Percentiles rank a stretch among this genome's conserved stretches.
Conservation (phyloP, 257 asterid species). For the Henckelia pumila region DNA sequence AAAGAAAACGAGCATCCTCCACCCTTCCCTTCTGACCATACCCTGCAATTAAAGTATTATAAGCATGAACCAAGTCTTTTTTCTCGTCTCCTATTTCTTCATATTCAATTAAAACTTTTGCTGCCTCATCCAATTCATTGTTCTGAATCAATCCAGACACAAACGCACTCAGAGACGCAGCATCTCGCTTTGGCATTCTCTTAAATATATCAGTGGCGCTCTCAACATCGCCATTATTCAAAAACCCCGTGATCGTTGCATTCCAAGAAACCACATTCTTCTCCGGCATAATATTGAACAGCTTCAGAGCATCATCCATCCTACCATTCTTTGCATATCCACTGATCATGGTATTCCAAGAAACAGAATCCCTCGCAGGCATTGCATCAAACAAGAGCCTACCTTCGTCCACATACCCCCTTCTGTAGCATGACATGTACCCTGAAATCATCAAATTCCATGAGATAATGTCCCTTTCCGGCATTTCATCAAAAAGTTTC, state of each 20-base stretch:
- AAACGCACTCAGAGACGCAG: slow-evolving; percentile 58
- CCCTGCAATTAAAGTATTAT: slow-evolving; percentile 80
- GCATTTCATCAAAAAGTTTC: slow-evolving; percentile 67
- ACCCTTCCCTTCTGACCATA: slow-evolving; percentile 74
- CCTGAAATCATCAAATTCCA: slow-evolving; percentile 74
- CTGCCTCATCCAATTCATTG: slow-evolving; percentile 56
- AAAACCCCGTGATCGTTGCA: slow-evolving; percentile 67
- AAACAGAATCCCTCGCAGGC: slow-evolving; percentile 53
- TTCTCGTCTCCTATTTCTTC: slow-evolving; percentile 26
- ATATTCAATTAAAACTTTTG: slow-evolving; percentile 39
- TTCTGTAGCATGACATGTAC: slow-evolving; percentile 50
- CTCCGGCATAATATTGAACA: slow-evolving; percentile 52
- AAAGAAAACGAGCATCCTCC: slow-evolving; percentile 59
- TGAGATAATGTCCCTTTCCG: slow-evolving; percentile 57
- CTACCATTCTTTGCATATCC: slow-evolving; percentile 69
- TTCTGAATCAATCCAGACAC: slow-evolving; percentile 75
- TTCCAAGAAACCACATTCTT: no score
- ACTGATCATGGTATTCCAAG: slow-evolving; percentile 90
- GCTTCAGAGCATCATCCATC: slow-evolving; percentile 58
- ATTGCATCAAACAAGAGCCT: slow-evolving; percentile 56
- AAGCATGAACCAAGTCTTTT: slow-evolving; percentile 58
- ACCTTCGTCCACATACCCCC: slow-evolving; percentile 46
- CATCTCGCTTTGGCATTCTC: slow-evolving; percentile 64
- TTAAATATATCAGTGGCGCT: slow-evolving; percentile 52
- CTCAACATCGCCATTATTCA: slow-evolving; percentile 55